Percentiles rank a stretch among this genome's conserved stretches.
phyloP scores from a whole-genome alignment of 176 grass and related monocot species.

The Aegilops sharonensis region DNA sequence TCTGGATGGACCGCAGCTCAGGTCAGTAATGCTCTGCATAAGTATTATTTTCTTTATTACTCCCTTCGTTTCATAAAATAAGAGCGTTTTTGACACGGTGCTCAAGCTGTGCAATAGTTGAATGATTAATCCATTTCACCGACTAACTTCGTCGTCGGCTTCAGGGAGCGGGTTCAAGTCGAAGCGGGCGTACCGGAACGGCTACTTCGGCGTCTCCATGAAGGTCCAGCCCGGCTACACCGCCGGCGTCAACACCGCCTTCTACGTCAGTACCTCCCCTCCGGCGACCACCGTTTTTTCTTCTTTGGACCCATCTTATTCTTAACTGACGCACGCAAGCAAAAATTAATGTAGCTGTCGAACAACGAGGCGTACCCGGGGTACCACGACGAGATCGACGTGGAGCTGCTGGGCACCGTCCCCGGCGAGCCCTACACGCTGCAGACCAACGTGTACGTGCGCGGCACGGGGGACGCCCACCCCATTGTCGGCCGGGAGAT shows the following conservation, averaged over 20 bases:
- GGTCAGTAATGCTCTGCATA: not conserved
- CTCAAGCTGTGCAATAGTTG: not conserved
- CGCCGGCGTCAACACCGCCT: constrained; percentile 86
- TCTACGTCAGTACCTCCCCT: constrained; percentile 50
- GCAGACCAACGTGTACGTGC: constrained; percentile 91
- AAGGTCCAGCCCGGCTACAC: constrained; percentile 84
- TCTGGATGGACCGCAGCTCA: constrained; percentile 72
- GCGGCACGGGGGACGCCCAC: constrained; percentile 61
- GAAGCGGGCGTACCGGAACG: constrained; percentile 58
- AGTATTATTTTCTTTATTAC: no score
- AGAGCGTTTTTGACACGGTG: no score
- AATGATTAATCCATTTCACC: not conserved
- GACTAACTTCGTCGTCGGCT: no score
- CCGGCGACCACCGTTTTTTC: not conserved
- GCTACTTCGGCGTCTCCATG: constrained; percentile 82
- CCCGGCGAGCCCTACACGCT: constrained; percentile 78
- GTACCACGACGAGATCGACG: constrained; percentile 79
- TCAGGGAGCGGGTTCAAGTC: constrained; percentile 89
- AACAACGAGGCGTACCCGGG: constrained; percentile 68
- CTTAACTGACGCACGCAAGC: not conserved
- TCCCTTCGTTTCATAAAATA: no score
- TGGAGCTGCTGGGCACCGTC: constrained; percentile 74
- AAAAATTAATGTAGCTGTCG: constrained; percentile 45
- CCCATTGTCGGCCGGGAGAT: constrained; percentile 73
- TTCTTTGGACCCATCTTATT: not conserved